Evolutionary conservation across 2,329 filamentous ascomycete genomes (phyloP).

Genomic region (Exophiala aquamarina): DNA sequence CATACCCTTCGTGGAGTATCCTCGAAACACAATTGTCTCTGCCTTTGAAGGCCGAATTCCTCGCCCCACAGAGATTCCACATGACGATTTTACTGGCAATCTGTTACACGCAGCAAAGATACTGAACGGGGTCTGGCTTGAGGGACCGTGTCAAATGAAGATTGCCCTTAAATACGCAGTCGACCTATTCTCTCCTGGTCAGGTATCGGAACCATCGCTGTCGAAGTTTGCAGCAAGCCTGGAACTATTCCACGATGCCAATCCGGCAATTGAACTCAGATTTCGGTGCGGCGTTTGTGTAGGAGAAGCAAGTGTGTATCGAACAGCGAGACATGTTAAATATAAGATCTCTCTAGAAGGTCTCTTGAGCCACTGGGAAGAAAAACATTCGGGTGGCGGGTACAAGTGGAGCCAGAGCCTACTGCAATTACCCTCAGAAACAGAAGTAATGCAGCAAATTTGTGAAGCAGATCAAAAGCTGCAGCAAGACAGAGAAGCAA

Average conservation of each 20-base stretch:
- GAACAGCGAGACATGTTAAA: conserved; percentile 13
- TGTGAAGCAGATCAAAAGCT: conserved; percentile 18
- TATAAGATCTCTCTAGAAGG: conserved; percentile 13
- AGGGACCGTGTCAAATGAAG: conserved; percentile 24
- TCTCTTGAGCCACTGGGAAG: conserved; percentile 24
- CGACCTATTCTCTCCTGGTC: conserved; percentile 9
- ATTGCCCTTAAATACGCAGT: conserved; percentile 31
- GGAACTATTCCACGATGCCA: conserved; percentile 15
- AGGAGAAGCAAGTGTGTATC: conserved; percentile 9
- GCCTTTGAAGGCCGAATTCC: conserved; percentile 25
- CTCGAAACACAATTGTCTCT: conserved; percentile 13
- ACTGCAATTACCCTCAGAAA: conserved; percentile 24
- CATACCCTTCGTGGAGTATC: conserved; percentile 17
- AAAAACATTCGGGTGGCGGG: conserved; percentile 13
- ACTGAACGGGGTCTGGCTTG: conserved; percentile 25
- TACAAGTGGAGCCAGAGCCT: conserved; percentile 16
- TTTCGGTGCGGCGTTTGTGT: conserved; percentile 25
- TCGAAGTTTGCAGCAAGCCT: conserved; percentile 8
- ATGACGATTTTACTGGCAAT: conserved; percentile 26
- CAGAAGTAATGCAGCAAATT: conserved; percentile 14
- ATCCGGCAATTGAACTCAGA: conserved; percentile 18
- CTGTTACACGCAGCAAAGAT: conserved; percentile 26
- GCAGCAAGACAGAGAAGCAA: conserved; percentile 16
- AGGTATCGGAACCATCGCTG: conserved; percentile 2
- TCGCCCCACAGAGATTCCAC: conserved; percentile 4